Percentiles rank a stretch among this genome's conserved stretches.
phyloP scores from a whole-genome alignment of 805 yeast genomes.

The Yarrowia phangngaensis region DNA sequence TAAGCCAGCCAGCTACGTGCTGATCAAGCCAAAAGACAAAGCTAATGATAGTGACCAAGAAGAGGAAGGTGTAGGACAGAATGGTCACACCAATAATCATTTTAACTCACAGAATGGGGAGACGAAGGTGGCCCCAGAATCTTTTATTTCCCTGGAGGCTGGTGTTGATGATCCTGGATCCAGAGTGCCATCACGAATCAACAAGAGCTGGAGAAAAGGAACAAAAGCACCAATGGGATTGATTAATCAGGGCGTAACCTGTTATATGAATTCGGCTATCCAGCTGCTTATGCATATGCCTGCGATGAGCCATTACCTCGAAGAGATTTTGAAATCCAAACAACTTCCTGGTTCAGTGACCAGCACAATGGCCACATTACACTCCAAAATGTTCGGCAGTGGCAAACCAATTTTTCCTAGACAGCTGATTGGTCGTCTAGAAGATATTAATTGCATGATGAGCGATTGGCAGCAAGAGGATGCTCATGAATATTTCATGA shows the following conservation, averaged over 20 bases:
- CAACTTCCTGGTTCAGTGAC: constrained; percentile 34
- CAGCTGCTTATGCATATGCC: constrained; percentile 90
- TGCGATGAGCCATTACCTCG: constrained; percentile 77
- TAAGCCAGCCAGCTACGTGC: constrained; percentile 50
- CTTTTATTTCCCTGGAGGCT: too few species aligned
- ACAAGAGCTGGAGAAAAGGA: constrained; percentile 59
- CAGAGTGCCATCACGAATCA: constrained; percentile 53
- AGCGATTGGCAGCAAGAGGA: constrained; percentile 97
- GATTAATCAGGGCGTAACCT: constrained; percentile 88
- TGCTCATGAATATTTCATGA: constrained; percentile 95
- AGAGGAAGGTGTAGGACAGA: too few species aligned
- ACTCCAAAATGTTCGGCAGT: constrained; percentile 36
- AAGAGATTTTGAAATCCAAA: constrained; percentile 56
- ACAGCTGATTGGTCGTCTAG: constrained; percentile 62
- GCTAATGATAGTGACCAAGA: not conserved
- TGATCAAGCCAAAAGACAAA: constrained; percentile 36
- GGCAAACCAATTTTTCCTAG: constrained; percentile 62
- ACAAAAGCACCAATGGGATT: constrained; percentile 61
- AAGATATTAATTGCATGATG: constrained; percentile 93
- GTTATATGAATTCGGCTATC: constrained; percentile 93
- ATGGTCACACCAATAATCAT: too few species aligned
- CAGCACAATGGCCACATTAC: constrained; percentile 36
- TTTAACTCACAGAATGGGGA: too few species aligned
- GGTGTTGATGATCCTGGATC: constrained; percentile 59
- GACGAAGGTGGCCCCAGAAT: too few species aligned